Percentiles rank a stretch among this genome's conserved stretches.
Conservation (phyloP, 306 rosid species). For the Castanospermum australe region DNA sequence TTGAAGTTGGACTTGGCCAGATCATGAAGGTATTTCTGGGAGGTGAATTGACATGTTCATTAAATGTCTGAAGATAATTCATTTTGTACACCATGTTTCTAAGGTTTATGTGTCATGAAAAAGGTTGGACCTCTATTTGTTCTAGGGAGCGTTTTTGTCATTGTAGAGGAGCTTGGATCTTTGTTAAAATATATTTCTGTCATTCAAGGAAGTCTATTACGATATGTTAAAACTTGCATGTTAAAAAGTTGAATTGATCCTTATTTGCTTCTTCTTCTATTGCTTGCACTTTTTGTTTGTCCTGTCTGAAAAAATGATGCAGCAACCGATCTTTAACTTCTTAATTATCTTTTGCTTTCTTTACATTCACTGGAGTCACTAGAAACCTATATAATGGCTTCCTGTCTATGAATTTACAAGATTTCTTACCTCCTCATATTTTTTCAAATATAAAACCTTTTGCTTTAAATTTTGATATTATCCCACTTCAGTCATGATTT, state of each 20-base stretch:
- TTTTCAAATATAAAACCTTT: background rate
- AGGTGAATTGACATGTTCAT: background rate
- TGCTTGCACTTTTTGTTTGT: background rate
- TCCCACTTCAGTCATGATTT: background rate
- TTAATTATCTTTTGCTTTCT: background rate
- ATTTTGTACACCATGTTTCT: background rate
- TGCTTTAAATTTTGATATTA: background rate
- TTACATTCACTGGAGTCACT: too few relatives aligned
- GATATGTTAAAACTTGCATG: background rate
- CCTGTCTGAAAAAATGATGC: background rate
- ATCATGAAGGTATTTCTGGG: background rate
- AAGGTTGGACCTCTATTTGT: background rate
- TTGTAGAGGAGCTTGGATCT: background rate
- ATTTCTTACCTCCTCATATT: background rate
- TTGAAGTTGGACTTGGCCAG: background rate
- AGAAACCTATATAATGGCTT: too few relatives aligned
- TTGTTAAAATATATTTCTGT: too few relatives aligned
- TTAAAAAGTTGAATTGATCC: background rate
- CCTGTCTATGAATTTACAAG: too few relatives aligned
- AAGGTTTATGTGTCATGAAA: background rate
- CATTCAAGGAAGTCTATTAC: too few relatives aligned
- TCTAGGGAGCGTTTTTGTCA: background rate
- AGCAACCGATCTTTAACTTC: background rate
- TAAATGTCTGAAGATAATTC: background rate
- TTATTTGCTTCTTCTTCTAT: too few relatives aligned